Conservation (phyloP, 1,139 yeast species). For the Yamadazyma atmosphaerica region DNA sequence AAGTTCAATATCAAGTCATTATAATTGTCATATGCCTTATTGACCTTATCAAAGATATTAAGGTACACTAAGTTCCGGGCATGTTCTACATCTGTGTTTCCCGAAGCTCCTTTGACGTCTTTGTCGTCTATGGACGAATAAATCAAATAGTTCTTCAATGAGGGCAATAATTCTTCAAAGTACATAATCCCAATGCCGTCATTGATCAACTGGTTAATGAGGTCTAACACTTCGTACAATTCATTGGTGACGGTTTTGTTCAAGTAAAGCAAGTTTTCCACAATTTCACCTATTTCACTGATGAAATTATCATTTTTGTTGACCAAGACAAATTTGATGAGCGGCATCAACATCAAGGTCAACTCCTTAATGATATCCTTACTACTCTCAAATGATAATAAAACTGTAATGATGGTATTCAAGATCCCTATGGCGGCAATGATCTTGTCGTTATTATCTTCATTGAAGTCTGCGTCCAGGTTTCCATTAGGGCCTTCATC, state of each 20-base stretch:
- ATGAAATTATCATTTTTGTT: constrained; percentile 75
- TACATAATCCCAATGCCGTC: constrained; percentile 60
- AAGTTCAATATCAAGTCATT: constrained; percentile 52
- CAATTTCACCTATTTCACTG: constrained; percentile 78
- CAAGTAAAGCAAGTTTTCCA: constrained; percentile 82
- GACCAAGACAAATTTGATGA: constrained; percentile 63
- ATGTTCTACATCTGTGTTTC: constrained; percentile 28
- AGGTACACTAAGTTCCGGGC: constrained; percentile 5
- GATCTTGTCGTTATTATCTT: constrained; percentile 62
- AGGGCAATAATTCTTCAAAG: constrained; percentile 74
- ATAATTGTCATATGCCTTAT: constrained; percentile 39
- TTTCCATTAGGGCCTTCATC: constrained; percentile 60
- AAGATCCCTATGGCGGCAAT: constrained; percentile 87
- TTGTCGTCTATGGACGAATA: constrained; percentile 46
- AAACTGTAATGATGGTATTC: constrained; percentile 85
- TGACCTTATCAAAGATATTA: constrained; percentile 21
- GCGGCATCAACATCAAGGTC: constrained; percentile 75
- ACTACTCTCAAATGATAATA: constrained; percentile 83
- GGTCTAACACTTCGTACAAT: constrained; percentile 73
- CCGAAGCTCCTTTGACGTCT: constrained; percentile 20
- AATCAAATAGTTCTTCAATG: constrained; percentile 73
- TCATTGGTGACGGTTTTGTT: constrained; percentile 68
- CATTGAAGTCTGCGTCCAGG: too few species aligned
- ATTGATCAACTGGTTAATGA: constrained; percentile 52
- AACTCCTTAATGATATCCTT: constrained; percentile 62